These are phyloP conservation scores for Fomitopsis pinicola DNA, from an alignment of 1,284 basidiomycete genomes.

Conservation along the genomic window DNA sequence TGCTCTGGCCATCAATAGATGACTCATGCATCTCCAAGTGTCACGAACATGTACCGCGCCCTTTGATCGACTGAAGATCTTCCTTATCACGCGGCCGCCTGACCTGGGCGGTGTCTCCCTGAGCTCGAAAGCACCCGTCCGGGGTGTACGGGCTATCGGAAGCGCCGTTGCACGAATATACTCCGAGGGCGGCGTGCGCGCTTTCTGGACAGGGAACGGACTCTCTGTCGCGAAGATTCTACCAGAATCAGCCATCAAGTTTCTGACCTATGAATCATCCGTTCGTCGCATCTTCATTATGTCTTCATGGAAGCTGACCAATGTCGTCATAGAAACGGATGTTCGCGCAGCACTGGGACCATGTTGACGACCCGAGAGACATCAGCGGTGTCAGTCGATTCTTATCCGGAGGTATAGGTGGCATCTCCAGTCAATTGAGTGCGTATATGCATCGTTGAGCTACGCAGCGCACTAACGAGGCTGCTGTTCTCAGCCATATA, in stretches of 20 bases:
- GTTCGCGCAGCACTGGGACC: conserved; percentile 90
- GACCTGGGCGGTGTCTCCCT: conserved; percentile 56
- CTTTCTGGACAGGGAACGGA: conserved; percentile 93
- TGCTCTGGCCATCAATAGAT: neutral
- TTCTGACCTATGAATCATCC: conserved; percentile 91
- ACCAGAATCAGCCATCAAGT: conserved; percentile 98
- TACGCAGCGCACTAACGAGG: conserved; percentile 13
- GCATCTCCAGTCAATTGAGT: conserved; percentile 92
- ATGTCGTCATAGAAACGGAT: conserved; percentile 70
- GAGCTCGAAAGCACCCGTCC: conserved; percentile 40
- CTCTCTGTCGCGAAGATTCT: conserved; percentile 89
- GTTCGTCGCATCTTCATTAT: conserved; percentile 41
- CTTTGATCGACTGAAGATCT: conserved; percentile 96
- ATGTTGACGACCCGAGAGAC: conserved; percentile 84
- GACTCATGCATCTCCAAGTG: conserved; percentile 42
- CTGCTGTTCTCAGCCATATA: conserved; percentile 62
- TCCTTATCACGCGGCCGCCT: conserved; percentile 85
- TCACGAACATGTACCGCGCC: conserved; percentile 96
- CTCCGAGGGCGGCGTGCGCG: conserved; percentile 80
- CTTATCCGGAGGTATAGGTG: conserved; percentile 93
- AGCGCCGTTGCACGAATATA: conserved; percentile 80
- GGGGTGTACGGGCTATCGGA: conserved; percentile 66
- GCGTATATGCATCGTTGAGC: conserved; percentile 25
- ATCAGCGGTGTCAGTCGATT: conserved; percentile 93
- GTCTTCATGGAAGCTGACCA: conserved; percentile 1